A percentile compares a stretch with the other conserved stretches of the same genome.
These are phyloP conservation scores for Miscanthus lutarioriparius DNA, from an alignment of 176 grass and related monocot species.

Conservation along the genomic window DNA sequence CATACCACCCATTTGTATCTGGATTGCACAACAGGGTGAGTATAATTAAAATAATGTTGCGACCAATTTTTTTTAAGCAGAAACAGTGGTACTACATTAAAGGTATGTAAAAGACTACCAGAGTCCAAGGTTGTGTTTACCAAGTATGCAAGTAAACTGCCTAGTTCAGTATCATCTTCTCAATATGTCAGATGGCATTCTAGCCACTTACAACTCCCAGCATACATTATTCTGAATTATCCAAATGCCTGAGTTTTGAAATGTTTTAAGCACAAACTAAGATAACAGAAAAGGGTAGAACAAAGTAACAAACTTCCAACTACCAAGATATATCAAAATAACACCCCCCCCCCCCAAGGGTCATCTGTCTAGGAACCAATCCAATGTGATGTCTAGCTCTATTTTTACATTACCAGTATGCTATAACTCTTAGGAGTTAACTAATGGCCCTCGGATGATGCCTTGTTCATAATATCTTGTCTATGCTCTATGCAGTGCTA, in stretches of 20 bases:
- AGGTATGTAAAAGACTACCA: background rate
- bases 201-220: background rate
- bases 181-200: background rate
- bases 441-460: background rate
- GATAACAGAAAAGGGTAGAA: background rate
- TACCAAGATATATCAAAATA: slow-evolving; percentile 17
- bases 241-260: background rate
- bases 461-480: slow-evolving; percentile 12
- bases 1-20: background rate
- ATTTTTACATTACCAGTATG: background rate
- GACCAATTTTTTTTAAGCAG: background rate
- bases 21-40: background rate
- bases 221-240: background rate
- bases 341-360: too few relatives aligned
- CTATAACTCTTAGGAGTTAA: slow-evolving; percentile 7
- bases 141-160: background rate
- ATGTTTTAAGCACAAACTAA: background rate
- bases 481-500: background rate
- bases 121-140: background rate
- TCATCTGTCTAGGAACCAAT: too few relatives aligned
- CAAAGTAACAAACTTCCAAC: background rate
- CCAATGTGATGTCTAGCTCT: background rate
- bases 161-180: slow-evolving; percentile 3
- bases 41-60: background rate
- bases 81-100: background rate